Percentiles rank a stretch among this genome's conserved stretches.
phyloP scores from a whole-genome alignment of 352 stramenopile species.

The Phytopythium litorale region DNA sequence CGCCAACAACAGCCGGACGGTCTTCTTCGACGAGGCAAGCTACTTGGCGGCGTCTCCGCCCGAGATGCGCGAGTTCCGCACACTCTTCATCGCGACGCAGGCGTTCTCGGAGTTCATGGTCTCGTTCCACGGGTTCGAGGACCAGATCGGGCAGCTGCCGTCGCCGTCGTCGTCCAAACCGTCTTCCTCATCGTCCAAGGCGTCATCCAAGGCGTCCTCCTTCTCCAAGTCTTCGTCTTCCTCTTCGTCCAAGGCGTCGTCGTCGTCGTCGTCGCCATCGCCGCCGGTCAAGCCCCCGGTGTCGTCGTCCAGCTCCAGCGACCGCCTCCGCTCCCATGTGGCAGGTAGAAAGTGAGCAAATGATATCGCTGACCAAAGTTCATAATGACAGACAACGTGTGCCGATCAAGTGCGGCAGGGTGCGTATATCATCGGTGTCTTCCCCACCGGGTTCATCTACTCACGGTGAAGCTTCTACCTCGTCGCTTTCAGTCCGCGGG shows the following conservation, averaged over 20 bases:
- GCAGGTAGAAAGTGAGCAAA: constrained; percentile 1
- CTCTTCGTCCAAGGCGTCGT: neutral
- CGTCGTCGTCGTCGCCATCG: neutral
- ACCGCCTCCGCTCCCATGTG: neutral
- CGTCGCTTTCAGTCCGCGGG: neutral
- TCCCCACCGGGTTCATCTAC: neutral
- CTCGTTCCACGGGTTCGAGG: constrained; percentile 77
- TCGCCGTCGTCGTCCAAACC: constrained; percentile 10
- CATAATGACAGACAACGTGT: neutral
- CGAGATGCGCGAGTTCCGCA: constrained; percentile 79
- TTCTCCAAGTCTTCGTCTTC: neutral
- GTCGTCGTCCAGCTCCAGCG: neutral
- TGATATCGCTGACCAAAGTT: neutral
- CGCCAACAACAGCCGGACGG: constrained; percentile 61
- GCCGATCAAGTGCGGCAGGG: too few species aligned
- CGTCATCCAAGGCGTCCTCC: constrained; percentile 5
- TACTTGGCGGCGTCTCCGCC: constrained; percentile 72
- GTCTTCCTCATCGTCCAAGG: constrained; percentile 17
- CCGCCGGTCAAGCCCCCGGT: neutral
- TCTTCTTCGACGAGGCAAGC: constrained; percentile 86
- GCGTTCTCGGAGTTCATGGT: constrained; percentile 86
- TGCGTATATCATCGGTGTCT: too few species aligned
- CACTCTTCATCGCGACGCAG: constrained; percentile 81
- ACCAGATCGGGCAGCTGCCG: constrained; percentile 27
- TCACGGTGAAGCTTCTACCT: neutral